phyloP scores from a whole-genome alignment of 129 eudicot species.

The Chrysanthemum seticuspe region DNA sequence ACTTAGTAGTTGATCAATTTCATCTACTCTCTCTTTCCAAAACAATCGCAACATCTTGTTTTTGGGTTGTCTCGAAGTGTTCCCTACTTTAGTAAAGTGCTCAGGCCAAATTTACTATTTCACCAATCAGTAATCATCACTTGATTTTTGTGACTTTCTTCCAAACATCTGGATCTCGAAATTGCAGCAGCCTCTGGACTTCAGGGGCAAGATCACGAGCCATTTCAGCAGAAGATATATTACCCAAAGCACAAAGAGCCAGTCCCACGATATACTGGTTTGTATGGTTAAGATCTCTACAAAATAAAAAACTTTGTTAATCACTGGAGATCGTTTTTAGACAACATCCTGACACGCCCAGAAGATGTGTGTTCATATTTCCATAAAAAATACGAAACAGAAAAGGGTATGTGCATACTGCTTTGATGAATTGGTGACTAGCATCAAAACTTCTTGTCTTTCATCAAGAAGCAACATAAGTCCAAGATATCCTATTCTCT shows the following conservation, averaged over 20 bases:
- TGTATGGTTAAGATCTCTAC: no score
- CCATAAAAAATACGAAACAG: not conserved
- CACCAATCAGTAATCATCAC: slow-evolving; percentile 9
- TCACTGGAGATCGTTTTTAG: slow-evolving; percentile 2
- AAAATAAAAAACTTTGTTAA: slow-evolving; percentile 14
- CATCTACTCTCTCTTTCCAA: no score
- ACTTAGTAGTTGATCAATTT: no score
- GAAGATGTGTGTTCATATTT: not conserved
- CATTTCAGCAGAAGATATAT: slow-evolving; percentile 73
- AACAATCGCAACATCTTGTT: no score
- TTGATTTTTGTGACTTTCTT: slow-evolving; percentile 57
- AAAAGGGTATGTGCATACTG: slow-evolving; percentile 61
- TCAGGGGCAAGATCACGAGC: slow-evolving; percentile 99
- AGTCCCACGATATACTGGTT: not conserved
- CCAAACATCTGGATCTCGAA: slow-evolving; percentile 96
- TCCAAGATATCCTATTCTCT: no score
- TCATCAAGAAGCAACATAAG: no score
- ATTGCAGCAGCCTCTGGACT: slow-evolving; percentile 89
- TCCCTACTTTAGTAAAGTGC: not conserved
- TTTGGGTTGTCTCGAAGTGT: no score
- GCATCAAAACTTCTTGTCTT: no score
- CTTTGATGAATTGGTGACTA: not conserved
- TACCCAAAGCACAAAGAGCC: slow-evolving; percentile 7
- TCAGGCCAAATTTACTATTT: not conserved
- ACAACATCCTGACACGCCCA: slow-evolving; percentile 22